Base-by-base conservation (phyloP, 352 stramenopile genomes). In the Phytophthora sp. region DNA sequence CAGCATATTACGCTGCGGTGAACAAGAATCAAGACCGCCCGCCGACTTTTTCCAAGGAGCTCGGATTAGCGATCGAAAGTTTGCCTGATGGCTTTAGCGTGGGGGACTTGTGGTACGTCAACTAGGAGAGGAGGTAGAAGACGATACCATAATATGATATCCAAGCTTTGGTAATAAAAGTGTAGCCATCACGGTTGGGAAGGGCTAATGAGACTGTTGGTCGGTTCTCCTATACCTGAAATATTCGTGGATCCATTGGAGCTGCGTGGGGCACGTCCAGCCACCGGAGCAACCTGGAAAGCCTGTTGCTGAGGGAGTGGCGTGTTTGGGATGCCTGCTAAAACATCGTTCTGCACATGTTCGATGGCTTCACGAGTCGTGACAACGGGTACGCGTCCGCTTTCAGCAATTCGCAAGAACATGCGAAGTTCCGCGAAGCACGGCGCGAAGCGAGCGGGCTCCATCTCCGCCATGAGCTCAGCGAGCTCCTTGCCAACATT, bases 1-100 rank as follows among this genome's bases (percentile, higher is more conserved):
- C 93, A 12, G 89, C 89, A 2, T 98, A 98, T 69, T 96, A 96
- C 46, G 88, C 91, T 1, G 86, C 91, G 7, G 76, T 89, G 9
- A 89, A 93, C 71, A 94, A 94, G 71, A 84, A 92, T 50, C 73
- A 89, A 50, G 85, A 97, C 49, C 87, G 88, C 24, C 72, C 71
- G 4, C 72, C 81, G 0, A 79, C 84, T 26, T 97, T 84, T 54
- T 89, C 88, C 30, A 82, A 88, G 30, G 86, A 93, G 15, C 75
- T 97, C 15, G 86, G 91, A 11, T 74, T 97, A 12, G 90, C 90
- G 7, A 85, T 97, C 35, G 91, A 97, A 69, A 89, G 80, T 47
- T 76, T 97, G 3, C 88, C 88, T 0, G 78, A 90, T 33, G 90
- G 90, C 21, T 91, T 94, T 35, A 82, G 73, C 7, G 66, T 93